phyloP scores from a whole-genome alignment of 805 yeast genomes.

The Candida yuanshanica region DNA sequence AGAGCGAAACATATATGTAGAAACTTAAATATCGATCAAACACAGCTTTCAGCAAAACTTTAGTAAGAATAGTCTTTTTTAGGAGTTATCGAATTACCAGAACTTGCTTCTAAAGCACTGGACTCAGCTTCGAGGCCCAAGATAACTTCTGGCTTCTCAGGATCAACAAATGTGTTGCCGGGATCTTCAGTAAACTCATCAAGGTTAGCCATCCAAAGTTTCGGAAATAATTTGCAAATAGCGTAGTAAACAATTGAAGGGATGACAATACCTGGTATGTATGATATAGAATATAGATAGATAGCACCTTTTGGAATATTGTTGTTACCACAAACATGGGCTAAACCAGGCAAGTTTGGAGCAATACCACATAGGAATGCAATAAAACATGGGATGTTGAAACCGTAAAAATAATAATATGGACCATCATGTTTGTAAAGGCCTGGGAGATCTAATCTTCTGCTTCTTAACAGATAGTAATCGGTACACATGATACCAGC shows the following conservation, averaged over 20 bases:
- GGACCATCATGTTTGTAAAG: constrained; percentile 44
- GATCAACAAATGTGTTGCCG: constrained; percentile 17
- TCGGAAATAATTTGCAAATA: constrained; percentile 41
- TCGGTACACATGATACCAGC: constrained; percentile 59
- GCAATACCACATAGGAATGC: constrained; percentile 45
- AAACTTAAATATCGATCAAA: too few relatives aligned
- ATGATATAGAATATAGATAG: constrained; percentile 41
- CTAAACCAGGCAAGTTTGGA: constrained; percentile 34
- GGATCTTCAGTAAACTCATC: constrained; percentile 16
- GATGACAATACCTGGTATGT: constrained; percentile 57
- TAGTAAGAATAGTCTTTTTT: neutral
- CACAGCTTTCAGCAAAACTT: too few relatives aligned
- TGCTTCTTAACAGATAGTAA: constrained; percentile 67
- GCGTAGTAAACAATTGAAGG: constrained; percentile 44
- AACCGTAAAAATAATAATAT: constrained; percentile 58
- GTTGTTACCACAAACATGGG: constrained; percentile 53
- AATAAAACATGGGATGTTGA: constrained; percentile 73
- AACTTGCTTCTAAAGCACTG: neutral
- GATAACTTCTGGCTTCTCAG: constrained; percentile 7
- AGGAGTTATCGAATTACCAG: neutral
- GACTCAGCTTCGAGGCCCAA: constrained; percentile 9
- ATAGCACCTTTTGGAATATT: constrained; percentile 71
- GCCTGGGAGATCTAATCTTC: constrained; percentile 55
- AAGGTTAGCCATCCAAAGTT: constrained; percentile 21
- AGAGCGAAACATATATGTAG: too few relatives aligned